Conservation (phyloP, 768 basidiomycete species). For the Lyophyllum atratum region DNA sequence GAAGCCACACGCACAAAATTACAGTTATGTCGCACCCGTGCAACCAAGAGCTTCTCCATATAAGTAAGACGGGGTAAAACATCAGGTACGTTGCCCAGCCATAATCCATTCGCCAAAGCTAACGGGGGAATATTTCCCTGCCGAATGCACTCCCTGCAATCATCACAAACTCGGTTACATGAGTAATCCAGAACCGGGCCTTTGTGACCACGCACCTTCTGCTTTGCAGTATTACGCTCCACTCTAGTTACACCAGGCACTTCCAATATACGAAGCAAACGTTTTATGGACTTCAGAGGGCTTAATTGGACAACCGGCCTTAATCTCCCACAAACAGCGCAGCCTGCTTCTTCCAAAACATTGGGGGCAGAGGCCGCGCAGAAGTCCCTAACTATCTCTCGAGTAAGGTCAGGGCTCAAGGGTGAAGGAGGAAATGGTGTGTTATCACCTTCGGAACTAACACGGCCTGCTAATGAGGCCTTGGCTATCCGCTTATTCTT, state of each 20-base stretch:
- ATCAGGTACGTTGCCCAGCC: conserved; percentile 34
- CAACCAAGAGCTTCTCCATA: conserved; percentile 28
- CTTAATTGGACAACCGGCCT: not conserved
- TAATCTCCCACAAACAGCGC: conserved; percentile 24
- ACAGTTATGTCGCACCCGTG: conserved; percentile 24
- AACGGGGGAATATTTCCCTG: conserved; percentile 15
- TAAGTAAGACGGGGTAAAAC: conserved; percentile 24
- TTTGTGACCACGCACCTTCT: not conserved
- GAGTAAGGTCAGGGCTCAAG: not conserved
- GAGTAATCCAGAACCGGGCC: conserved; percentile 22
- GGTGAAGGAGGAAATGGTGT: not conserved
- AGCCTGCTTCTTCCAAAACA: conserved; percentile 21
- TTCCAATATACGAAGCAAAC: not conserved
- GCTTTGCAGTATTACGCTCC: not conserved
- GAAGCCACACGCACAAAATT: conserved; percentile 28
- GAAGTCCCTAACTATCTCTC: not conserved
- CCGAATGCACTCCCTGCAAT: conserved; percentile 18
- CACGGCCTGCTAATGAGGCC: no score
- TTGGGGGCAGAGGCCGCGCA: conserved; percentile 8
- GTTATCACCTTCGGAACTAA: no score
- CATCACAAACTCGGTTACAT: conserved; percentile 27
- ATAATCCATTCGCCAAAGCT: conserved; percentile 33
- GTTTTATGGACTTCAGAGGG: conserved; percentile 2
- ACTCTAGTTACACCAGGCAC: not conserved
- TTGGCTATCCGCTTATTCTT: not conserved